Evolutionary conservation across 2,329 filamentous ascomycete species (phyloP).

Genomic region (Trichothecium roseum): DNA sequence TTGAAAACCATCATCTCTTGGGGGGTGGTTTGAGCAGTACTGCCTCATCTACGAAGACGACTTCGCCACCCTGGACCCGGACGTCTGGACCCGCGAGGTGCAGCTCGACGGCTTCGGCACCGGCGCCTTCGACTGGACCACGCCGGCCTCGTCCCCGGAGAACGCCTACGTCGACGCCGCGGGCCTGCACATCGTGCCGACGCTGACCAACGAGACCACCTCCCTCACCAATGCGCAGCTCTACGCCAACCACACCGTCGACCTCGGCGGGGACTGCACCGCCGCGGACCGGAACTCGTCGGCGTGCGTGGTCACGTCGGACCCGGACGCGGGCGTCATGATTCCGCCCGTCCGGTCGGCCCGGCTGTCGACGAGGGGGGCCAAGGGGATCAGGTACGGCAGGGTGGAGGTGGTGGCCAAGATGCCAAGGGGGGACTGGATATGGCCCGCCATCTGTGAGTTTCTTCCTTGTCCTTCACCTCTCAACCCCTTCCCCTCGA

Average conservation of each 20-base stretch:
- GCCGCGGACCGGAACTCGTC: constrained; percentile 14
- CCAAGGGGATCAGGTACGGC: constrained; percentile 34
- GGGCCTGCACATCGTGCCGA: constrained; percentile 45
- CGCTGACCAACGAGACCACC: constrained; percentile 32
- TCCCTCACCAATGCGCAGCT: constrained; percentile 26
- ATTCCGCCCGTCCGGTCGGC: constrained; percentile 39
- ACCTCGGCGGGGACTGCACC: constrained; percentile 33
- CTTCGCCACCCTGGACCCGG: constrained; percentile 31
- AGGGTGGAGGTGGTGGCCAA: constrained; percentile 43
- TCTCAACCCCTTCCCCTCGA: background rate
- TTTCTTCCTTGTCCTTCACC: constrained; percentile 1
- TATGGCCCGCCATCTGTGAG: constrained; percentile 37
- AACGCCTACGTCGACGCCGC: constrained; percentile 37
- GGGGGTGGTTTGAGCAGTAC: constrained; percentile 22
- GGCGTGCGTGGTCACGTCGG: constrained; percentile 28
- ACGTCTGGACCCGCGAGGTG: constrained; percentile 39
- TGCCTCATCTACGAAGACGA: constrained; percentile 40
- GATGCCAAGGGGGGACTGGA: constrained; percentile 42
- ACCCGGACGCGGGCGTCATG: constrained; percentile 28
- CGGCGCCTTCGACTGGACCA: constrained; percentile 46
- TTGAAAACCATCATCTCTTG: too few relatives aligned
- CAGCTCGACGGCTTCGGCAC: constrained; percentile 32
- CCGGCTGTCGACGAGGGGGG: constrained; percentile 34
- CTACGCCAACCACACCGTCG: constrained; percentile 28
- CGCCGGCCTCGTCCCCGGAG: constrained; percentile 26